Percentiles rank a stretch among this genome's conserved stretches.
Evolutionary conservation across 2,329 filamentous ascomycete genomes (phyloP).

Genomic region (Ophiobolus disseminans): DNA sequence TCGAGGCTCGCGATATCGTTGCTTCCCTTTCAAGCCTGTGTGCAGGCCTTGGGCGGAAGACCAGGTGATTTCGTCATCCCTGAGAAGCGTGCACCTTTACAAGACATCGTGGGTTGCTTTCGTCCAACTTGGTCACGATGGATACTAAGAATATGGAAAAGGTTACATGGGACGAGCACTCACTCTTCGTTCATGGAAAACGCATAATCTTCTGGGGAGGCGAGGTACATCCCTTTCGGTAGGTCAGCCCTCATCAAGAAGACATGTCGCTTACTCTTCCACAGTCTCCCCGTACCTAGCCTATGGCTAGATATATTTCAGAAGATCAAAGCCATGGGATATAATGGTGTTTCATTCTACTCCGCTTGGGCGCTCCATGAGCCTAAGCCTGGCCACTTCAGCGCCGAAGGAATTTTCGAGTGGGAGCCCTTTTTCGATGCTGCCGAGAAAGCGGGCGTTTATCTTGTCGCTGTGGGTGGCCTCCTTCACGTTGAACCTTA

Average conservation of each 20-base stretch:
- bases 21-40: slow-evolving; percentile 37
- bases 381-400: slow-evolving; percentile 71
- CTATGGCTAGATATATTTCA: slow-evolving; percentile 77
- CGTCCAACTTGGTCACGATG: background rate
- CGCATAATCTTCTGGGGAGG: slow-evolving; percentile 73
- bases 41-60: slow-evolving; percentile 54
- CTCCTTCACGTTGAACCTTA: background rate
- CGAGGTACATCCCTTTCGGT: slow-evolving; percentile 73
- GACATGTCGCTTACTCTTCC: background rate
- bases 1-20: slow-evolving; percentile 3
- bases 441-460: slow-evolving; percentile 73
- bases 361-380: slow-evolving; percentile 78
- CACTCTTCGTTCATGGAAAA: slow-evolving; percentile 71
- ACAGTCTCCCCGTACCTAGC: slow-evolving; percentile 63
- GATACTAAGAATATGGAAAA: slow-evolving; percentile 11
- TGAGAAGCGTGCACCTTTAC: slow-evolving; percentile 58
- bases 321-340: slow-evolving; percentile 80
- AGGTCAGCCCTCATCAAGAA: slow-evolving; percentile 9
- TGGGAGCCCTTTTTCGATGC: slow-evolving; percentile 77
- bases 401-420: slow-evolving; percentile 73
- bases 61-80: slow-evolving; percentile 55
- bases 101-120: slow-evolving; percentile 57
- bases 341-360: slow-evolving; percentile 79
- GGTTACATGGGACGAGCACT: slow-evolving; percentile 75
- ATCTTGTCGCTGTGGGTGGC: slow-evolving; percentile 66